Conservation (phyloP, 2,329 filamentous ascomycete species). For the Scleromitrula shiraiana region DNA sequence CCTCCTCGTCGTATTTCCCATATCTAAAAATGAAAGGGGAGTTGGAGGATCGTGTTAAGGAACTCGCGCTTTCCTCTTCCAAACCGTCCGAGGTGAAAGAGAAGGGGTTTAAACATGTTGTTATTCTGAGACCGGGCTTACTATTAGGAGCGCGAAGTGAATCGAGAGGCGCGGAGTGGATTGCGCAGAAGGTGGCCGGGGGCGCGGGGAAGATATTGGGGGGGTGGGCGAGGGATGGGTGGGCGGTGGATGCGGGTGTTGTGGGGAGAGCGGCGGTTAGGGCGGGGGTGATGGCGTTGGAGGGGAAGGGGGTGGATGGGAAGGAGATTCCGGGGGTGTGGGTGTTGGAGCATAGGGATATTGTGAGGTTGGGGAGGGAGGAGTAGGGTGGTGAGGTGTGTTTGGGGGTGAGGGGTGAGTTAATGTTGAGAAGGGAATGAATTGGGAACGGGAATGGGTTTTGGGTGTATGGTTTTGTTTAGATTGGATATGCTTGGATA, state of each 20-base stretch:
- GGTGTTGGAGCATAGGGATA: constrained; percentile 40
- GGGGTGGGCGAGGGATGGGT: constrained; percentile 51
- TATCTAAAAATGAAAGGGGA: constrained; percentile 76
- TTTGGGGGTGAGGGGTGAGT: background rate
- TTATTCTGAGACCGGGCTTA: constrained; percentile 70
- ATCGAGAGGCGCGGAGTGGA: constrained; percentile 48
- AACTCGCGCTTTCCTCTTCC: too few relatives aligned
- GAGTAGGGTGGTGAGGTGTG: constrained; percentile 28
- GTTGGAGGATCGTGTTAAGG: constrained; percentile 73
- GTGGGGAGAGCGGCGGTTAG: constrained; percentile 47
- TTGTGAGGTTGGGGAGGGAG: constrained; percentile 41
- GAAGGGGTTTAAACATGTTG: constrained; percentile 67
- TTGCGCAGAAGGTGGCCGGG: constrained; percentile 47
- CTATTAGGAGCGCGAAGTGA: constrained; percentile 65
- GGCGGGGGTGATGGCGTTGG: constrained; percentile 37
- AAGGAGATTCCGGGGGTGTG: constrained; percentile 38
- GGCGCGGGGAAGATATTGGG: too few relatives aligned
- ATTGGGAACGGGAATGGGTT: too few relatives aligned
- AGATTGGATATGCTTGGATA: too few relatives aligned
- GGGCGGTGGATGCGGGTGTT: constrained; percentile 57
- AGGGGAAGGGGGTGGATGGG: constrained; percentile 39
- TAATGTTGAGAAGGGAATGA: background rate
- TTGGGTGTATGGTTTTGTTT: background rate
- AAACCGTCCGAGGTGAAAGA: too few relatives aligned
- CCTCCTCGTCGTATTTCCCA: constrained; percentile 41